These are phyloP conservation scores for Citrullus mucosospermus DNA, from an alignment of 306 rosid genomes.

Conservation along the genomic window DNA sequence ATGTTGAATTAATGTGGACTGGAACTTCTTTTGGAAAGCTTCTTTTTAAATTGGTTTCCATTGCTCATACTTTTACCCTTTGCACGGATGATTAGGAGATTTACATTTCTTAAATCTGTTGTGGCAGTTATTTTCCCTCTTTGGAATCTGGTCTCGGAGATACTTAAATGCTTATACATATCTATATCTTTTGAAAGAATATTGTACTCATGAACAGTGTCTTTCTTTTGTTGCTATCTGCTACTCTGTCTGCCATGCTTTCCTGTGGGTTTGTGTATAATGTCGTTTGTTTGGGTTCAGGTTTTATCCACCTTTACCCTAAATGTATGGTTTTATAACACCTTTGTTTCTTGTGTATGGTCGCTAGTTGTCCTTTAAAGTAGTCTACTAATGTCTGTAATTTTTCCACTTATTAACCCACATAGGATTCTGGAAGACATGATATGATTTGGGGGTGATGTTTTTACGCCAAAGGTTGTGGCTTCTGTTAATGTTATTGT, in stretches of 20 bases:
- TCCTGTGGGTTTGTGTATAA: not conserved
- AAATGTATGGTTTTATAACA: not conserved
- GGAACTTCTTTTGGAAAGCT: not conserved
- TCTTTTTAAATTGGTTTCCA: not conserved
- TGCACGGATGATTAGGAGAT: not conserved
- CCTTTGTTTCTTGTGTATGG: not conserved
- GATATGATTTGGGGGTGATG: not conserved
- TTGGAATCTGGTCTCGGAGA: not conserved
- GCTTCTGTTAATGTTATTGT: not conserved
- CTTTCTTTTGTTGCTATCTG: not conserved
- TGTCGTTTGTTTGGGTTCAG: not conserved
- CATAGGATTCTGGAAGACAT: not conserved
- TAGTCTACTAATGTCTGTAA: not conserved
- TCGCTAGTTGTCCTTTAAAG: not conserved
- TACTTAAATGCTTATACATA: not conserved
- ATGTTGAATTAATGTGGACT: slow-evolving; percentile 3
- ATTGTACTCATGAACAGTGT: slow-evolving; percentile 7
- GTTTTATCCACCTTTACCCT: not conserved
- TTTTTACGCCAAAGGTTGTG: not conserved
- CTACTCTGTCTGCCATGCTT: not conserved
- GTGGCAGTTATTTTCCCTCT: slow-evolving; percentile 9
- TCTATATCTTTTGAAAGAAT: not conserved
- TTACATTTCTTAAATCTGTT: not conserved
- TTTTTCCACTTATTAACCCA: not conserved
- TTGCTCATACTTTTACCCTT: not conserved